phyloP scores from a whole-genome alignment of 2,329 filamentous ascomycete species.

The Grosmannia penicillata region DNA sequence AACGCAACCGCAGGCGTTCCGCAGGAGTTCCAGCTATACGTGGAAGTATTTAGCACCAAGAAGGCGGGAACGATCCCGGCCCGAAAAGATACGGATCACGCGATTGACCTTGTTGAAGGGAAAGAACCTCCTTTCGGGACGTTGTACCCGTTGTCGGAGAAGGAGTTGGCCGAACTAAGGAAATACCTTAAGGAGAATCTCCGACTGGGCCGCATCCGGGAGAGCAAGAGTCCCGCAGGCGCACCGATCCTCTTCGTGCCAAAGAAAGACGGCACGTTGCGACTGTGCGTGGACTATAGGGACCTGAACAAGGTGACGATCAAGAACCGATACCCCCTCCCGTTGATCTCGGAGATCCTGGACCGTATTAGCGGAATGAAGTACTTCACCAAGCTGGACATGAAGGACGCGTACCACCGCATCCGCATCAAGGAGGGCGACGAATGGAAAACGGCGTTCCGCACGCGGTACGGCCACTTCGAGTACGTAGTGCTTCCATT shows the following conservation, averaged over 20 bases:
- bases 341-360: not conserved
- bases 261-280: not conserved
- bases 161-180: not conserved
- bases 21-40: not conserved
- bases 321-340: not conserved
- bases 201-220: not conserved
- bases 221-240: not conserved
- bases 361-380: not conserved
- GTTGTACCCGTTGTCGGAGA: not conserved
- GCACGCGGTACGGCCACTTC: constrained; percentile 3
- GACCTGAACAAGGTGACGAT: not conserved
- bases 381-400: not conserved
- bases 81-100: not conserved
- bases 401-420: not conserved
- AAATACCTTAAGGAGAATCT: not conserved
- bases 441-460: constrained; percentile 10
- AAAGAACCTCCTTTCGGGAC: not conserved
- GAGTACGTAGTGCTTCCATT: not conserved
- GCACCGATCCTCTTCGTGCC: constrained; percentile 4
- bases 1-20: not conserved
- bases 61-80: no score
- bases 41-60: not conserved
- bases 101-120: not conserved
- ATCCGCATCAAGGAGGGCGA: not conserved
- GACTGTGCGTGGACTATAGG: not conserved